A percentile compares a stretch with the other conserved stretches of the same genome.
phyloP scores from a whole-genome alignment of 805 yeast genomes.

The Candida berthetii region DNA sequence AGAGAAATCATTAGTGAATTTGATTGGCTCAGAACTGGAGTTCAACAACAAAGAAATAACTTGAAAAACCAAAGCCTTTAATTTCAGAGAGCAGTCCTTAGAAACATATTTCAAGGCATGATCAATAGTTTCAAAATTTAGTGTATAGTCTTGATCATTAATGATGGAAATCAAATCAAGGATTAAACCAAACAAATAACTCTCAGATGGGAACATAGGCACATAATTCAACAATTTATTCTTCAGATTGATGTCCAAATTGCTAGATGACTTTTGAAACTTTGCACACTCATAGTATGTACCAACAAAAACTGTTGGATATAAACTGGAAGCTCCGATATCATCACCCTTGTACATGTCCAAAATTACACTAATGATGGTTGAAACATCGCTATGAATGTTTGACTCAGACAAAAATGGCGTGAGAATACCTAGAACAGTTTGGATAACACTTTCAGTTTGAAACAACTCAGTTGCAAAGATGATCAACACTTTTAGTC shows the following conservation, averaged over 20 bases:
- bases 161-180: background rate
- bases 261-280: constrained; percentile 1
- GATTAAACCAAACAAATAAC: background rate
- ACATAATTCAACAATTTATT: background rate
- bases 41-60: constrained; percentile 11
- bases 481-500: constrained; percentile 29
- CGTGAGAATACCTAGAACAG: constrained; percentile 10
- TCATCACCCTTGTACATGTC: constrained; percentile 4
- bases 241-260: background rate
- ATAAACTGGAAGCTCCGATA: constrained; percentile 1
- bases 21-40: constrained; percentile 10
- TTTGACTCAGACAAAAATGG: constrained; percentile 11
- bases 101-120: constrained; percentile 6
- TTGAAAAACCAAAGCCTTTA: constrained; percentile 3
- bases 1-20: background rate
- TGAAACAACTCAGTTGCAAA: constrained; percentile 16
- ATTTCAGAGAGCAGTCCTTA: background rate
- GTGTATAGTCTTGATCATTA: background rate
- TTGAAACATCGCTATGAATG: constrained; percentile 21
- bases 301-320: constrained; percentile 14
- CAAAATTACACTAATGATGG: constrained; percentile 18
- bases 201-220: background rate
- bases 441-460: constrained; percentile 12
- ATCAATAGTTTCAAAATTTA: constrained; percentile 2
- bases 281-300: constrained; percentile 11